These are phyloP conservation scores for Candida sanyaensis DNA, from an alignment of 1,139 yeast genomes.

Conservation along the genomic window DNA sequence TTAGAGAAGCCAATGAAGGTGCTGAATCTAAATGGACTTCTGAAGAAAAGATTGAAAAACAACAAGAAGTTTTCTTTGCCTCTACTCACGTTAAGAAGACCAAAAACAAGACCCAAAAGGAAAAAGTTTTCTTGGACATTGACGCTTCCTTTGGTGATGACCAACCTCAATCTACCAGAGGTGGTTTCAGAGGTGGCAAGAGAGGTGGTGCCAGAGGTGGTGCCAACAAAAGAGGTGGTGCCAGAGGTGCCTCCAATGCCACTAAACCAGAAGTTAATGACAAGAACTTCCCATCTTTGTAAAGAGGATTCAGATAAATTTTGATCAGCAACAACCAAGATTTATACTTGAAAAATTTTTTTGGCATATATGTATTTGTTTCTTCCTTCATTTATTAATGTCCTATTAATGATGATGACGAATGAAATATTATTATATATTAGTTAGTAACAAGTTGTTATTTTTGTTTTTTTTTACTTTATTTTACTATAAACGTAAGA, in stretches of 20 bases:
- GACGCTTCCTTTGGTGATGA: constrained; percentile 66
- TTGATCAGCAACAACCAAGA: neutral
- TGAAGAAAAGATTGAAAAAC: constrained; percentile 62
- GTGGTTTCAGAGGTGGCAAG: constrained; percentile 26
- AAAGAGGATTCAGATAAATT: constrained; percentile 8
- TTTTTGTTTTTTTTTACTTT: neutral
- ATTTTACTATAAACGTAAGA: neutral
- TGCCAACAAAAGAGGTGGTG: constrained; percentile 17
- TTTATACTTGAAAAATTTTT: neutral
- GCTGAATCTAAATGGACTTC: constrained; percentile 61
- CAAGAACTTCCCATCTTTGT: constrained; percentile 65
- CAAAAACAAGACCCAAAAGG: constrained; percentile 65
- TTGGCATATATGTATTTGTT: constrained; percentile 3
- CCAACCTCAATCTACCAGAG: constrained; percentile 21
- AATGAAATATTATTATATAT: constrained; percentile 2
- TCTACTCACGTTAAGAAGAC: constrained; percentile 60
- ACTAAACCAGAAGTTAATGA: constrained; percentile 50
- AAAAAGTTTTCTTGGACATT: constrained; percentile 68
- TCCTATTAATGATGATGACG: neutral
- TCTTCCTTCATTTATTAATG: neutral
- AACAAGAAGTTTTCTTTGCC: constrained; percentile 55
- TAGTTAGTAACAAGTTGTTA: constrained; percentile 1
- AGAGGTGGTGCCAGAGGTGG: constrained; percentile 43
- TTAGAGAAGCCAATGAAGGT: constrained; percentile 63
- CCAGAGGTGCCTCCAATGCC: constrained; percentile 33